A percentile compares a stretch with the other conserved stretches of the same genome.
Evolutionary conservation across 441 rosid species (phyloP).

Genomic region (Jatropha multifida): DNA sequence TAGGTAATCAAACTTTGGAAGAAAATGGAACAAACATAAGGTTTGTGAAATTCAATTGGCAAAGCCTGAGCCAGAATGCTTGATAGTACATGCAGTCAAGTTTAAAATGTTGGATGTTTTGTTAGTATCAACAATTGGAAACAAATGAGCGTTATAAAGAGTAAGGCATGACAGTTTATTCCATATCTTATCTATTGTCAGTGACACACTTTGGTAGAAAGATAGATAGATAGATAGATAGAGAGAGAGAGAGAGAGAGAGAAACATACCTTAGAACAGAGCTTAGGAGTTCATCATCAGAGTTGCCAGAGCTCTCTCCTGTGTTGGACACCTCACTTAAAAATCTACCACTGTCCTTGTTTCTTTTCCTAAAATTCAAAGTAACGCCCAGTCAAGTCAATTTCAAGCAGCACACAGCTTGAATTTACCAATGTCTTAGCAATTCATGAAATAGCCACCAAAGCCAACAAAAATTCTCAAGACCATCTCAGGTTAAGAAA

Average conservation of each 20-base stretch:
- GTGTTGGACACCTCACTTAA: conserved; percentile 3
- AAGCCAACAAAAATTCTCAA: not conserved
- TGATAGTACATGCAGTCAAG: not conserved
- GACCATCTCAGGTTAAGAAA: not conserved
- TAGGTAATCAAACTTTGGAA: not conserved
- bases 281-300: conserved; percentile 28
- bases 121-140: not conserved
- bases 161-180: not conserved
- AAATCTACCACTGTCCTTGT: conserved; percentile 19
- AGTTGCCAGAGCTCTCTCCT: conserved; percentile 14
- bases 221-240: too few species aligned
- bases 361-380: conserved; percentile 29
- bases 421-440: not conserved
- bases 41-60: not conserved
- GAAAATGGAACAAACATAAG: not conserved
- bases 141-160: not conserved
- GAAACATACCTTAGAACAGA: conserved; percentile 16
- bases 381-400: not conserved
- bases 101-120: not conserved
- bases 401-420: not conserved
- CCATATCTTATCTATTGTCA: too few species aligned
- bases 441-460: not conserved
- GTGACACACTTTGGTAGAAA: too few species aligned
- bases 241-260: not conserved
- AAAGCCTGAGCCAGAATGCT: not conserved